phyloP scores from a whole-genome alignment of 257 asterid species.

The Ophiorrhiza pumila region DNA sequence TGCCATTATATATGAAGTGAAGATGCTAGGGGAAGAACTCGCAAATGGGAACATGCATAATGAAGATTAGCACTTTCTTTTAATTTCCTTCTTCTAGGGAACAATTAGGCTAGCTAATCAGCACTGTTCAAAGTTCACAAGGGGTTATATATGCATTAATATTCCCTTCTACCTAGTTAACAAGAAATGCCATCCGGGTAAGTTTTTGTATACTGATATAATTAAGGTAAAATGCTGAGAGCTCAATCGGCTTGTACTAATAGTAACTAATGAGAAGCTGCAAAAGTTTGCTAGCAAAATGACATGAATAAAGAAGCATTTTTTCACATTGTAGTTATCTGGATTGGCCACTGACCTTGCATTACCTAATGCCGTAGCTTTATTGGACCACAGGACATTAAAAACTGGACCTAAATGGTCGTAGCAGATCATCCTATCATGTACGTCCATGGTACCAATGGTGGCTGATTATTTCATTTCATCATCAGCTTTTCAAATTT shows the following conservation, averaged over 20 bases:
- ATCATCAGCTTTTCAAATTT: conserved; percentile 25
- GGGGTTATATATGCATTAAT: too few species aligned
- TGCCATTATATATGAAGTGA: too few species aligned
- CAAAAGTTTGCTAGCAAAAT: conserved; percentile 12
- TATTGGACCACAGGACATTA: conserved; percentile 27
- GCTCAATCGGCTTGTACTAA: not conserved
- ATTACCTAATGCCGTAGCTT: conserved; percentile 10
- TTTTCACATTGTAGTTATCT: conserved; percentile 5
- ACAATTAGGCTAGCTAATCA: not conserved
- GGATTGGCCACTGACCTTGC: conserved; percentile 11
- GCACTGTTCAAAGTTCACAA: not conserved
- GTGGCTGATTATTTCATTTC: conserved; percentile 17
- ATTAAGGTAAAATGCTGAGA: not conserved
- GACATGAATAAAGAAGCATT: conserved; percentile 9
- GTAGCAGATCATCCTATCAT: conserved; percentile 13
- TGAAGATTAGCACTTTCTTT: too few species aligned
- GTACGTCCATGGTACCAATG: conserved; percentile 14
- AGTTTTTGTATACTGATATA: not conserved
- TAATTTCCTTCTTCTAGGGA: not conserved
- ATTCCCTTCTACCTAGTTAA: not conserved
- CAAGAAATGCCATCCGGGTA: not conserved
- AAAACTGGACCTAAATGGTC: conserved; percentile 20
- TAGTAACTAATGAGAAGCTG: not conserved
- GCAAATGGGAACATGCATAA: too few species aligned
- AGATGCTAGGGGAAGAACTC: too few species aligned